Conservation (phyloP, 1,284 basidiomycete genomes). For the Rhodotorula sp. region DNA sequence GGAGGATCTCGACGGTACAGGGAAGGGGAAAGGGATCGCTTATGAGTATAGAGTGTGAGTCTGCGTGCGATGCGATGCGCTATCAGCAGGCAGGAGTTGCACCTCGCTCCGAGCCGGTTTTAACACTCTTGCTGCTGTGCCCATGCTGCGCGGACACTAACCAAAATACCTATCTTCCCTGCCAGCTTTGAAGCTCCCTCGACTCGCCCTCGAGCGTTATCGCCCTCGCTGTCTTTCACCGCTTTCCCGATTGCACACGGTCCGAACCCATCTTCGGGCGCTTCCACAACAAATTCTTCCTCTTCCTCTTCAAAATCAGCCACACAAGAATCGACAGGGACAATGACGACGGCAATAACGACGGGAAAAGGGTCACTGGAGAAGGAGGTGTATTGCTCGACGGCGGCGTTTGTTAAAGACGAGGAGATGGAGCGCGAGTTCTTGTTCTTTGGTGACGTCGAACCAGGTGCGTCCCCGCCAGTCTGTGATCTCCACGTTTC, state of each 20-base stretch:
- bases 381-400: conserved; percentile 58
- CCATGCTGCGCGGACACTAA: no score
- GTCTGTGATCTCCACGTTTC: no score
- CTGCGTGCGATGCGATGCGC: neutral
- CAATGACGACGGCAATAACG: no score
- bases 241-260: conserved; percentile 71
- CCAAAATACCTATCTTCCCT: no score
- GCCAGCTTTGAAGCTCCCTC: conserved; percentile 10
- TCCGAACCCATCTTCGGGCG: conserved; percentile 48
- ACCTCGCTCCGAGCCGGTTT: no score
- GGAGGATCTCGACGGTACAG: conserved; percentile 17
- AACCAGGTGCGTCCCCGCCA: conserved; percentile 31
- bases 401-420: conserved; percentile 73
- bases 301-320: neutral
- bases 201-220: conserved; percentile 13
- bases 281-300: neutral
- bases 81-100: no score
- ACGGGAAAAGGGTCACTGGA: no score
- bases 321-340: neutral
- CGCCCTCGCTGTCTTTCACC: conserved; percentile 59
- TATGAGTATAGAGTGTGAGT: conserved; percentile 41
- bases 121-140: no score
- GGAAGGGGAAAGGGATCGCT: conserved; percentile 25
- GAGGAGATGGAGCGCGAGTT: conserved; percentile 54
- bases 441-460: conserved; percentile 68